Percentiles rank a stretch among this genome's conserved stretches.
phyloP scores from a whole-genome alignment of 179 eudicot genomes.

The Patellifolia procumbens region DNA sequence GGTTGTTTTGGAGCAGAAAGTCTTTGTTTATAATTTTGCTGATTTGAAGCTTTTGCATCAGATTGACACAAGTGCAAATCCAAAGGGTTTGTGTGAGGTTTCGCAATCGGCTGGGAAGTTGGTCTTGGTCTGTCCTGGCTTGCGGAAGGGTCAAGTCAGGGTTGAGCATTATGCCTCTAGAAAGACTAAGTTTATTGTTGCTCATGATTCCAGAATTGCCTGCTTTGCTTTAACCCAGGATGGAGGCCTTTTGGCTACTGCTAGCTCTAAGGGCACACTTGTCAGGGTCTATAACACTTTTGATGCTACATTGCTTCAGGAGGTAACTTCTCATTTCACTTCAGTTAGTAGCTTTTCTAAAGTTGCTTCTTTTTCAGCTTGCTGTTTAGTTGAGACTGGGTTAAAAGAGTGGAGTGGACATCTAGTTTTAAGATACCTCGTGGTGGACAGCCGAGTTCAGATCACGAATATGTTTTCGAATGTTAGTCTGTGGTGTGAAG shows the following conservation, averaged over 20 bases:
- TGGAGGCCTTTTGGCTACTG: conserved; percentile 67
- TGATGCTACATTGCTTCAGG: conserved; percentile 73
- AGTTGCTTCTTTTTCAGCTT: neutral
- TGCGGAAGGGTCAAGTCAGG: conserved; percentile 46
- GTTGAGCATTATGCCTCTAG: conserved; percentile 48
- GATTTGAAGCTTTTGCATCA: conserved; percentile 65
- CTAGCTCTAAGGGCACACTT: conserved; percentile 84
- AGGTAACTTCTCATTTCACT: conserved; percentile 39
- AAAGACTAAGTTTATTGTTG: conserved; percentile 66
- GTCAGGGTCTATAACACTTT: conserved; percentile 63
- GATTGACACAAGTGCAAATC: conserved; percentile 71
- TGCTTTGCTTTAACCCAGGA: conserved; percentile 72
- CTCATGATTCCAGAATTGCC: conserved; percentile 79
- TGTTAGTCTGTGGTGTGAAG: neutral
- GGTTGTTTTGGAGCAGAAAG: conserved; percentile 73
- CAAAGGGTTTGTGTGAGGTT: conserved; percentile 76
- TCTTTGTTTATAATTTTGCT: conserved; percentile 67
- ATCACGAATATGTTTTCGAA: neutral
- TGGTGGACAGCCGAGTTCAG: too few species aligned
- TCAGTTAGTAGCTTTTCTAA: neutral
- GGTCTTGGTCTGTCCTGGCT: conserved; percentile 75
- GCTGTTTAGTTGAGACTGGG: neutral
- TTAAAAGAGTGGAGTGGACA: neutral
- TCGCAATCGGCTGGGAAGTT: conserved; percentile 56
- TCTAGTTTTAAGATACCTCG: too few species aligned